Evolutionary conservation across 768 basidiomycete genomes (phyloP).

Genomic region (Rhizopogon salebrosus): DNA sequence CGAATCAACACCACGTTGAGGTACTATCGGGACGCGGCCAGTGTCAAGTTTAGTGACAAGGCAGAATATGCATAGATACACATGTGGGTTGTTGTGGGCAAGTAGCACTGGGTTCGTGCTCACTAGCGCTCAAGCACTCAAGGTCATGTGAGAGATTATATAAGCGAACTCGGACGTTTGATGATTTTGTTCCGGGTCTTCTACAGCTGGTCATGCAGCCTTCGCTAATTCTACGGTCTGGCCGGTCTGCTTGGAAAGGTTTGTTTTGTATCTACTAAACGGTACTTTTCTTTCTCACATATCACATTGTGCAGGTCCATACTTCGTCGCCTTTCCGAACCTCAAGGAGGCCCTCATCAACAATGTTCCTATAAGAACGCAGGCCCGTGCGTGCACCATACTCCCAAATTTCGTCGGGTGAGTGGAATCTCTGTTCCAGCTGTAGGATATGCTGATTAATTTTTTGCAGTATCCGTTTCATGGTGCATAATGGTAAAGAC

Average conservation of each 20-base stretch:
- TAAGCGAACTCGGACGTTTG: background rate
- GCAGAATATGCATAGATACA: too few relatives aligned
- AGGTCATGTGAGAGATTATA: too few relatives aligned
- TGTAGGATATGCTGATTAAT: background rate
- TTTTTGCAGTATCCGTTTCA: conserved; percentile 64
- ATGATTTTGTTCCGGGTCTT: background rate
- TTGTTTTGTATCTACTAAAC: conserved; percentile 5
- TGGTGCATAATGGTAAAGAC: conserved; percentile 93
- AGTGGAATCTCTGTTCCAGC: conserved; percentile 17
- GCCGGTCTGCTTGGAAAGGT: conserved; percentile 88
- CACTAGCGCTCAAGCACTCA: too few relatives aligned
- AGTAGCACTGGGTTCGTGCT: too few relatives aligned
- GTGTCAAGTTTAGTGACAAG: too few relatives aligned
- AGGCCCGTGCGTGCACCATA: conserved; percentile 87
- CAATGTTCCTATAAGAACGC: conserved; percentile 83
- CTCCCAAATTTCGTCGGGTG: conserved; percentile 96
- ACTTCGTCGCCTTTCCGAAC: conserved; percentile 90
- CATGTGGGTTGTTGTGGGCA: too few relatives aligned
- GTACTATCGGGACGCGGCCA: too few relatives aligned
- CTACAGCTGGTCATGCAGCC: conserved; percentile 54
- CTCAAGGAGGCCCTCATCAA: conserved; percentile 74
- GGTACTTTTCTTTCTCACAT: background rate
- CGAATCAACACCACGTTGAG: too few relatives aligned
- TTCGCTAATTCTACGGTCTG: conserved; percentile 53
- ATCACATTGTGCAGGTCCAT: conserved; percentile 60